Conservation (phyloP, 2,329 filamentous ascomycete genomes). For the Ambrosiella cleistominuta region DNA sequence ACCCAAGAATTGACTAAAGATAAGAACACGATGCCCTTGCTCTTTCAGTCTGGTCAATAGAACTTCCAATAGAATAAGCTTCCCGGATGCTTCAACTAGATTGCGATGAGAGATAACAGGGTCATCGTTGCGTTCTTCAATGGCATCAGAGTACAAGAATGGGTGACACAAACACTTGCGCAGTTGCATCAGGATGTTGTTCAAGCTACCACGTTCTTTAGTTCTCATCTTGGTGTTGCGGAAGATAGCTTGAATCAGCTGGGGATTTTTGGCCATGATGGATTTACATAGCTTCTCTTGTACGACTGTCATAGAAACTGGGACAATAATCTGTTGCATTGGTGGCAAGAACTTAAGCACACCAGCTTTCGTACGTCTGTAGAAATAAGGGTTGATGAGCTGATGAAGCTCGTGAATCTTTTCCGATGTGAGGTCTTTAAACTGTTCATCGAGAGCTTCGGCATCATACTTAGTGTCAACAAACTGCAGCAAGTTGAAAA, state of each 20-base stretch:
- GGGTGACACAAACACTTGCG: conserved; percentile 91
- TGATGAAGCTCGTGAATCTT: conserved; percentile 68
- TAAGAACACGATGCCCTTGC: conserved; percentile 73
- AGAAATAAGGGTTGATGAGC: conserved; percentile 56
- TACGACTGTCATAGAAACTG: conserved; percentile 83
- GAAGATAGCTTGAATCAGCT: conserved; percentile 77
- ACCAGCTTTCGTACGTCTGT: conserved; percentile 68
- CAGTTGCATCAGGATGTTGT: conserved; percentile 90
- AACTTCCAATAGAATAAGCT: conserved; percentile 65
- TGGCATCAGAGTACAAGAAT: conserved; percentile 78
- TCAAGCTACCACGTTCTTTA: conserved; percentile 58
- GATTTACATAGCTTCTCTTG: conserved; percentile 92
- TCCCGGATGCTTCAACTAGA: conserved; percentile 78
- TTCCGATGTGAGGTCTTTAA: conserved; percentile 60
- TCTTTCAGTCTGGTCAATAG: conserved; percentile 78
- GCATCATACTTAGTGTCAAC: conserved; percentile 58
- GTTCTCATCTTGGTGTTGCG: conserved; percentile 45
- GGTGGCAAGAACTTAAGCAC: conserved; percentile 84
- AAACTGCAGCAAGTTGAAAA: conserved; percentile 96
- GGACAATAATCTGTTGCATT: conserved; percentile 87
- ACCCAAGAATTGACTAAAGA: conserved; percentile 88
- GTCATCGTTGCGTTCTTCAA: conserved; percentile 63
- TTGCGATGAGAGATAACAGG: conserved; percentile 52
- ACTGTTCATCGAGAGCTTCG: conserved; percentile 55
- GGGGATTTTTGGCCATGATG: conserved; percentile 77